Percentiles rank a stretch among this genome's conserved stretches.
These are phyloP conservation scores for Aspergillus candidus DNA, from an alignment of 2,329 filamentous ascomycete species.

Conservation along the genomic window DNA sequence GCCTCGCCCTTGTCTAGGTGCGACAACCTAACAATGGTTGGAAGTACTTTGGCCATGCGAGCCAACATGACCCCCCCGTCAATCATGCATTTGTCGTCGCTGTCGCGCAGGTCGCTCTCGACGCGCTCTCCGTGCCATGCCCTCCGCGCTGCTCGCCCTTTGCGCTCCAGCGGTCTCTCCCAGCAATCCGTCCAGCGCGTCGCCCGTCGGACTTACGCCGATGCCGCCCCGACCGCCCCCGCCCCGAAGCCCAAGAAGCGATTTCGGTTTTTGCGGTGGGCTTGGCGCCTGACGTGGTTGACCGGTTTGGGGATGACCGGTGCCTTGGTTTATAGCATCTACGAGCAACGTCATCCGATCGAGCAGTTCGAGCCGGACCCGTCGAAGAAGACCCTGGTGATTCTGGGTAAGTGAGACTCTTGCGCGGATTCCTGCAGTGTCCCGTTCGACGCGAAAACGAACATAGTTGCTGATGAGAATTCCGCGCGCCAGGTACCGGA, in stretches of 20 bases:
- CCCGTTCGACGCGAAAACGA: neutral
- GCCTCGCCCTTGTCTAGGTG: slow-evolving; percentile 15
- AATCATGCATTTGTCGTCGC: slow-evolving; percentile 29
- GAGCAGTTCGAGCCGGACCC: slow-evolving; percentile 77
- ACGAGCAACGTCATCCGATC: slow-evolving; percentile 70
- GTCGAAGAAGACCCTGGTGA: slow-evolving; percentile 91
- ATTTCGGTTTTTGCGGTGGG: slow-evolving; percentile 67
- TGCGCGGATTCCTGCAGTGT: neutral
- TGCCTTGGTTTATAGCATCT: slow-evolving; percentile 75
- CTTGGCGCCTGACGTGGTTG: slow-evolving; percentile 77
- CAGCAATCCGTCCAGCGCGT: slow-evolving; percentile 27
- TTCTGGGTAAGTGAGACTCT: slow-evolving; percentile 63
- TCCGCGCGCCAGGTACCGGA: slow-evolving; percentile 64
- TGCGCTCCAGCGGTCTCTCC: slow-evolving; percentile 18
- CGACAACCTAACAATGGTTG: slow-evolving; percentile 29
- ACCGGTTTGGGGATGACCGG: slow-evolving; percentile 62
- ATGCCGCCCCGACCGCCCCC: slow-evolving; percentile 38
- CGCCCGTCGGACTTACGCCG: slow-evolving; percentile 47
- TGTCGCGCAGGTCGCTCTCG: slow-evolving; percentile 33
- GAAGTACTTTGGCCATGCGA: slow-evolving; percentile 30
- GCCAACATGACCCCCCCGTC: slow-evolving; percentile 26
- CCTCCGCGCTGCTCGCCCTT: slow-evolving; percentile 22
- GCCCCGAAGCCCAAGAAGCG: slow-evolving; percentile 48
- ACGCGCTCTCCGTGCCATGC: slow-evolving; percentile 20
- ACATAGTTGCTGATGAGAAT: too few species aligned